Percentiles rank a stretch among this genome's conserved stretches.
Evolutionary conservation across 306 rosid species (phyloP).

Genomic region (Begonia loranthoides): DNA sequence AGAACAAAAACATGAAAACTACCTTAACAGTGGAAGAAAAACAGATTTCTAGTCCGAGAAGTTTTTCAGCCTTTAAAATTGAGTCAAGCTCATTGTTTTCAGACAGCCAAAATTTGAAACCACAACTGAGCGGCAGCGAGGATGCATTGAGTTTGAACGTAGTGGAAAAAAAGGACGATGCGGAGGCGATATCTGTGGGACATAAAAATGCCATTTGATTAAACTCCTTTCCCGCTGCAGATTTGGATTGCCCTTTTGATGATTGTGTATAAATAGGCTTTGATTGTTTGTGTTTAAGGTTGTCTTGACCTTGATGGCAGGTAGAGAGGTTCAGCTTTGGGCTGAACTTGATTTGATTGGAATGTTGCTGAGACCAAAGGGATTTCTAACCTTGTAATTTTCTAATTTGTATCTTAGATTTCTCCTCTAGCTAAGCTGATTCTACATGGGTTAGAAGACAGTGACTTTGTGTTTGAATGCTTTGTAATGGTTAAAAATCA

Average conservation of each 20-base stretch:
- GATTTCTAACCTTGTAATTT: constrained; percentile 23
- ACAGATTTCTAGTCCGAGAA: constrained; percentile 18
- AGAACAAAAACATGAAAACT: constrained; percentile 15
- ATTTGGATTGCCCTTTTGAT: not conserved
- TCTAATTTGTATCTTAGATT: constrained; percentile 8
- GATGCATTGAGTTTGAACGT: constrained; percentile 13
- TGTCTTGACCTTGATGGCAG: constrained; percentile 17
- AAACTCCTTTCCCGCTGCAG: not conserved
- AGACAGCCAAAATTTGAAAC: constrained; percentile 31
- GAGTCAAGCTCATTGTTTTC: constrained; percentile 27
- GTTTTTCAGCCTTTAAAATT: constrained; percentile 25
- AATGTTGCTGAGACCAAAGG: constrained; percentile 8
- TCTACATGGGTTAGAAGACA: no score
- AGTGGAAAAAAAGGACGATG: constrained; percentile 20
- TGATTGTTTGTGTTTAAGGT: constrained; percentile 31
- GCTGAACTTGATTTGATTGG: constrained; percentile 46
- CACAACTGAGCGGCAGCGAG: constrained; percentile 22
- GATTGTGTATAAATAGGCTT: not conserved
- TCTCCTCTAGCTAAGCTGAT: no score
- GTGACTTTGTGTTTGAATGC: no score
- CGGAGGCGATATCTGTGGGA: constrained; percentile 23
- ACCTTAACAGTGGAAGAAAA: constrained; percentile 21
- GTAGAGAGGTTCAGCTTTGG: constrained; percentile 43
- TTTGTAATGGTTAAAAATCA: no score
- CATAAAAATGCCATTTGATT: constrained; percentile 21